phyloP scores from a whole-genome alignment of 768 basidiomycete genomes.

The Xanthoconium purpureum region DNA sequence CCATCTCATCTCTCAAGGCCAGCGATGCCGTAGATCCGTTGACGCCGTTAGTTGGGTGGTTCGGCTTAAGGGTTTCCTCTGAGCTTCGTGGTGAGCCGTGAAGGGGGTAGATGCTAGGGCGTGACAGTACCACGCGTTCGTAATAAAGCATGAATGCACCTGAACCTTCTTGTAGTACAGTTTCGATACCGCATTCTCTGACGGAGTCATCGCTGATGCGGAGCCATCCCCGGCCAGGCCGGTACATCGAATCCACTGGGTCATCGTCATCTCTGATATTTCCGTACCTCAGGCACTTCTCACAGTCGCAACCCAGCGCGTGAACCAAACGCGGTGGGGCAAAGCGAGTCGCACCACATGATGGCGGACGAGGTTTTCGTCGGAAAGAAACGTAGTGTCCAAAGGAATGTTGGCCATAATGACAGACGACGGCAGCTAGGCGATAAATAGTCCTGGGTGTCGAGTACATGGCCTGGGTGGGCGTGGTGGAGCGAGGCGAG shows the following conservation, averaged over 20 bases:
- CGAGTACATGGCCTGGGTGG: conserved; percentile 52
- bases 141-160: conserved; percentile 94
- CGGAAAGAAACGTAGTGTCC: conserved; percentile 95
- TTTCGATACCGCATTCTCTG: conserved; percentile 69
- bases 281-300: conserved; percentile 43
- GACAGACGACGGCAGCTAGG: conserved; percentile 82
- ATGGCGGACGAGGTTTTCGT: conserved; percentile 63
- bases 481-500: conserved; percentile 49
- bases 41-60: conserved; percentile 33
- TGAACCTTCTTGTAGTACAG: conserved; percentile 68
- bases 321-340: conserved; percentile 39
- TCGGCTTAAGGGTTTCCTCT: conserved; percentile 64
- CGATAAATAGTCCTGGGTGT: conserved; percentile 76
- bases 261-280: conserved; percentile 60
- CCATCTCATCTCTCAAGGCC: conserved; percentile 25
- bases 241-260: conserved; percentile 26
- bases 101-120: conserved; percentile 33
- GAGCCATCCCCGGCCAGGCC: conserved; percentile 73
- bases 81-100: conserved; percentile 45
- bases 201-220: conserved; percentile 86
- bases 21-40: conserved; percentile 50
- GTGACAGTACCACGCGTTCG: conserved; percentile 57
- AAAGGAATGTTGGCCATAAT: conserved; percentile 89
- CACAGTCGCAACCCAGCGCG: conserved; percentile 46
- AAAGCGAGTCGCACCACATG: conserved; percentile 38